Evolutionary conservation across 2,329 filamentous ascomycete genomes (phyloP).

Genomic region (Pseudofabraea citricarpa): DNA sequence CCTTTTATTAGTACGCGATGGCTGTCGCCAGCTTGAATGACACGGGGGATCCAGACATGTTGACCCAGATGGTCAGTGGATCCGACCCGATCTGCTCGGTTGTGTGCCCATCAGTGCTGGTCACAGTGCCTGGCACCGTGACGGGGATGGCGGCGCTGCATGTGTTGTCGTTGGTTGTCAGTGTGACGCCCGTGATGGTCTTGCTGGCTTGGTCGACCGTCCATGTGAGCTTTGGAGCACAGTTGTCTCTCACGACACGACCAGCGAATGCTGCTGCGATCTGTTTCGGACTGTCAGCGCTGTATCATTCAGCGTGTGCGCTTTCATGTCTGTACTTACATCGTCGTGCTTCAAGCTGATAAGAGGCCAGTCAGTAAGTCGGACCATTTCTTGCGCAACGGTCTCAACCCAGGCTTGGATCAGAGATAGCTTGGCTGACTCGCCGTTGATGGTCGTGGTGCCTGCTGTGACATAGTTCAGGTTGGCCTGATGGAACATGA

Average conservation of each 20-base stretch:
- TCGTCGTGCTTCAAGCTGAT: slow-evolving; percentile 52
- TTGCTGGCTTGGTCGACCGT: slow-evolving; percentile 10
- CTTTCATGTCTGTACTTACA: slow-evolving; percentile 36
- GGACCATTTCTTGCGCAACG: slow-evolving; percentile 20
- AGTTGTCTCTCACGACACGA: slow-evolving; percentile 31
- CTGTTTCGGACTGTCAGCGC: not conserved
- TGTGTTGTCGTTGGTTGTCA: slow-evolving; percentile 36
- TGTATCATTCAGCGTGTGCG: no score
- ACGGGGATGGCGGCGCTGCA: slow-evolving; percentile 20
- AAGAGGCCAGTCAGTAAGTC: slow-evolving; percentile 47
- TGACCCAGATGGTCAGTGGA: slow-evolving; percentile 44
- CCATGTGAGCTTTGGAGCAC: slow-evolving; percentile 16
- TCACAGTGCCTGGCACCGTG: slow-evolving; percentile 31
- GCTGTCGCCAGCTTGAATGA: slow-evolving; percentile 39
- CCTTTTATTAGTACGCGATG: no score
- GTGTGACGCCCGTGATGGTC: slow-evolving; percentile 21
- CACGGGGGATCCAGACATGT: slow-evolving; percentile 38
- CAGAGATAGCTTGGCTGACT: slow-evolving; percentile 17
- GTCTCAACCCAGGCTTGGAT: slow-evolving; percentile 27
- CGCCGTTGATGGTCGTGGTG: slow-evolving; percentile 21
- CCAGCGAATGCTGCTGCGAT: slow-evolving; percentile 39
- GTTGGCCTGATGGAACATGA: slow-evolving; percentile 56
- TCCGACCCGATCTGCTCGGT: slow-evolving; percentile 43
- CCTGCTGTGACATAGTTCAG: slow-evolving; percentile 43
- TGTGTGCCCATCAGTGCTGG: slow-evolving; percentile 14